Evolutionary conservation across 179 eudicot species (phyloP), one percentile per base, ranked within the genome.

Genomic region (Patellifolia procumbens): DNA sequence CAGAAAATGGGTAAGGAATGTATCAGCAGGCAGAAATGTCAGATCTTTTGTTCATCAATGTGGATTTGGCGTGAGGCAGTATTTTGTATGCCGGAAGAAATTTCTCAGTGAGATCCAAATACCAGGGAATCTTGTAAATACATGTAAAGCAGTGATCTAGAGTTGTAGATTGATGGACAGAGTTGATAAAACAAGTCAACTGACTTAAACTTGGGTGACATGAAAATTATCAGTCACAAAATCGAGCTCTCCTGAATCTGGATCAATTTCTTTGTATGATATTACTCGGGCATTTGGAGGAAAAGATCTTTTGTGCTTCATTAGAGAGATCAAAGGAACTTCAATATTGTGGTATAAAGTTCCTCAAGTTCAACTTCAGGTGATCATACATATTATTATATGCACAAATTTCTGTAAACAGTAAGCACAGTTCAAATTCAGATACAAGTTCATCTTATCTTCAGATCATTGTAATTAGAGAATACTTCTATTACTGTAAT

Each of bases 1-100:
- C 28, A 81, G 71, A 68, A 65, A 59, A 55, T 82, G 86, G 60
- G 45, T 83, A 10, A 72, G 79, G 55, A 78, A 65, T 69, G 26
- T 71, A 66, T 81, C 68, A 63, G 69, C 39, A 28, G 46, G 59
- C 28, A 68, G 77, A 20, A 85, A 70, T 37, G 32, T 78, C 12
- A 65, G 59, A 58, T 72, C 79, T 60, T 68, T 75, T 56, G 62
- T 67, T n/a, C 76, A 37, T 49, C 75, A 64, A 22, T 84, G 84
- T 72, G 74, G 89, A 53, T 80, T 82, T 68, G 82, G 82, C 15
- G 73, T 83, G 15, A 85, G 73, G 55, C 79, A 16, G 28, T 74
- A 65, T 70, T 56, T 48, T 19, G 48, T 71, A 48, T 75, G 70
- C 70, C 49, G 46, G 22, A 64, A 35, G 70, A 68, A 37, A 34